Percentiles rank a stretch among this genome's conserved stretches.
Evolutionary conservation across 106 monocot species (phyloP).

Genomic region (Dactylorhiza incarnata): DNA sequence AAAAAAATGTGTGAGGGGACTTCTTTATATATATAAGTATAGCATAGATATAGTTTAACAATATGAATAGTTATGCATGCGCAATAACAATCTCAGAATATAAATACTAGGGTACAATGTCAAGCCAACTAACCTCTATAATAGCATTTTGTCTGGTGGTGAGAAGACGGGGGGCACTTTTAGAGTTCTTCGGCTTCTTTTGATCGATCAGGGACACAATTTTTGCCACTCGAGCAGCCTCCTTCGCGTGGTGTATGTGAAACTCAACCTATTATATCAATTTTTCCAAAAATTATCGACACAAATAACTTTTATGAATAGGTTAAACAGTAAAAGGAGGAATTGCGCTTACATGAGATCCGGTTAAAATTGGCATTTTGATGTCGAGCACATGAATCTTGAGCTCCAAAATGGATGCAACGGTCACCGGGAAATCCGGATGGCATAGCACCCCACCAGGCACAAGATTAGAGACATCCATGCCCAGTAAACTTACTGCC

Average conservation of each 20-base stretch:
- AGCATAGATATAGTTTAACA: too few species aligned
- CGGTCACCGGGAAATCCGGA: constrained; percentile 67
- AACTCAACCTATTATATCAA: constrained; percentile 54
- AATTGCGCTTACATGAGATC: constrained; percentile 42
- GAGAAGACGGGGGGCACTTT: constrained; percentile 66
- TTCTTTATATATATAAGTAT: too few species aligned
- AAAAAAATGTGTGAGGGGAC: too few species aligned
- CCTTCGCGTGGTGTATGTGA: constrained; percentile 65
- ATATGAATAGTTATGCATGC: too few species aligned
- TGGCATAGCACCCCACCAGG: constrained; percentile 73
- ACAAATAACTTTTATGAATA: not conserved
- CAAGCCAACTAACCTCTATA: constrained; percentile 38
- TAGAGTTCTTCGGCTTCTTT: constrained; percentile 53
- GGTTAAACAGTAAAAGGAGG: not conserved
- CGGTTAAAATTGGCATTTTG: constrained; percentile 53
- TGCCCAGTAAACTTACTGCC: constrained; percentile 52
- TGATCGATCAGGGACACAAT: constrained; percentile 58
- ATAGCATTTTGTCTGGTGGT: constrained; percentile 67
- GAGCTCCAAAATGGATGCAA: constrained; percentile 66
- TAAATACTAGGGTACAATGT: not conserved
- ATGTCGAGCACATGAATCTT: constrained; percentile 68
- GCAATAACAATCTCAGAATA: too few species aligned
- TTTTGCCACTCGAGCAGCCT: constrained; percentile 52
- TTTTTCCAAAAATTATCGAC: not conserved
- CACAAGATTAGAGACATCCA: constrained; percentile 31